A percentile compares a stretch with the other conserved stretches of the same genome.
Evolutionary conservation across 192 early-diverging fungal genomes (phyloP).

Genomic region (Ambispora gerdemannii): DNA sequence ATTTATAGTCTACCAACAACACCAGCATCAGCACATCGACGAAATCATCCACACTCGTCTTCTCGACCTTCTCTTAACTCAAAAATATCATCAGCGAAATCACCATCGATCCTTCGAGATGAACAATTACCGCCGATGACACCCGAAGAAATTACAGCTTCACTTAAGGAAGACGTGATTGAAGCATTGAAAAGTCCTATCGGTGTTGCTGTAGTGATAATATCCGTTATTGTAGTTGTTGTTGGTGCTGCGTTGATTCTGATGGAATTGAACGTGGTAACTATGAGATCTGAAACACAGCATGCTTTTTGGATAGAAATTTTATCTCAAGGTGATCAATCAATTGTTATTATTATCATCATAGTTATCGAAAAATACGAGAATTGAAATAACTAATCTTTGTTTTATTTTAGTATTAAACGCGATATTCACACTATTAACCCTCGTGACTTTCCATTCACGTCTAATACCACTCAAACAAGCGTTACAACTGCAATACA

Average conservation of each 20-base stretch:
- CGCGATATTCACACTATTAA: not conserved
- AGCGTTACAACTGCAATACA: not conserved
- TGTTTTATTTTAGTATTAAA: not conserved
- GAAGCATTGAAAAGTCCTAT: not conserved
- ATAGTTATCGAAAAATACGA: not conserved
- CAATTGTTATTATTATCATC: not conserved
- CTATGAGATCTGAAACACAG: not conserved
- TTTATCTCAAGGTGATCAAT: not conserved
- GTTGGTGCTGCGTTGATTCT: not conserved
- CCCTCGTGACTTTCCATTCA: not conserved
- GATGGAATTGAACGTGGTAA: not conserved
- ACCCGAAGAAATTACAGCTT: not conserved
- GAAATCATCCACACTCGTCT: too few relatives aligned
- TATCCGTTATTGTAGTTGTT: not conserved
- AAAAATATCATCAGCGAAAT: not conserved
- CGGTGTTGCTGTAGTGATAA: not conserved
- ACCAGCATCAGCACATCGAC: too few relatives aligned
- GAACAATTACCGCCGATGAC: not conserved
- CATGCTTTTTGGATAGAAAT: not conserved
- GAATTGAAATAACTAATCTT: not conserved
- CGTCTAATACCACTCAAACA: not conserved
- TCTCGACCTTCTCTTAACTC: too few relatives aligned
- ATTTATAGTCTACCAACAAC: too few relatives aligned
- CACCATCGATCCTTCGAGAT: not conserved
- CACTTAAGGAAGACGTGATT: not conserved